A percentile compares a stretch with the other conserved stretches of the same genome.
phyloP scores from a whole-genome alignment of 179 eudicot genomes.

The Spergularia azorica region DNA sequence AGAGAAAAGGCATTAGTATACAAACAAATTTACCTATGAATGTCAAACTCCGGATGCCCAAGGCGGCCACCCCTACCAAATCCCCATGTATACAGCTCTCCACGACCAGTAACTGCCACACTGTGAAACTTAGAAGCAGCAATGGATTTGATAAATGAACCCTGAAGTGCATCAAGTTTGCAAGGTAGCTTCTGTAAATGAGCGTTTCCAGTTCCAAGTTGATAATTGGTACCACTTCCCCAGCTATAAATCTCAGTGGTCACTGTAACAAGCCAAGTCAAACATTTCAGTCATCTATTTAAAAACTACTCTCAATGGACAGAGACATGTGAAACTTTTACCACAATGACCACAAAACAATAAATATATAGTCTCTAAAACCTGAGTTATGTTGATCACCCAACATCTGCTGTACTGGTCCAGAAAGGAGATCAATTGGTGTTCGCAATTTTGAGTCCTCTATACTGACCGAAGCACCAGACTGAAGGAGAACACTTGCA shows the following conservation, averaged over 20 bases:
- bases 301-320: not conserved
- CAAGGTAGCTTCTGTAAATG: constrained; percentile 95
- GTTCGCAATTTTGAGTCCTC: constrained; percentile 90
- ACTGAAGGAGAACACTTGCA: constrained; percentile 80
- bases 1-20: not conserved
- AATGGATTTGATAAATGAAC: constrained; percentile 63
- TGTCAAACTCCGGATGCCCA: constrained; percentile 98
- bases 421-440: constrained; percentile 93
- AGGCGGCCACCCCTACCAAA: constrained; percentile 99
- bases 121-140: constrained; percentile 98
- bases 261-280: constrained; percentile 37
- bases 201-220: constrained; percentile 98
- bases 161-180: constrained; percentile 88
- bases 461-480: constrained; percentile 72
- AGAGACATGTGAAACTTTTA: not conserved
- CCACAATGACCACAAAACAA: not conserved
- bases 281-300: constrained; percentile 7
- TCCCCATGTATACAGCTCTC: constrained; percentile 98
- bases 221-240: constrained; percentile 99
- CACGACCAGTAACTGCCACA: constrained; percentile 79
- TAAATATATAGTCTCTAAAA: constrained; percentile 17
- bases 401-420: constrained; percentile 69
- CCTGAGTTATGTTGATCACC: constrained; percentile 63
- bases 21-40: constrained; percentile 67
- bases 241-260: constrained; percentile 95